These are phyloP conservation scores for Solanum virginianum DNA, from an alignment of 257 asterid species.

Conservation along the genomic window DNA sequence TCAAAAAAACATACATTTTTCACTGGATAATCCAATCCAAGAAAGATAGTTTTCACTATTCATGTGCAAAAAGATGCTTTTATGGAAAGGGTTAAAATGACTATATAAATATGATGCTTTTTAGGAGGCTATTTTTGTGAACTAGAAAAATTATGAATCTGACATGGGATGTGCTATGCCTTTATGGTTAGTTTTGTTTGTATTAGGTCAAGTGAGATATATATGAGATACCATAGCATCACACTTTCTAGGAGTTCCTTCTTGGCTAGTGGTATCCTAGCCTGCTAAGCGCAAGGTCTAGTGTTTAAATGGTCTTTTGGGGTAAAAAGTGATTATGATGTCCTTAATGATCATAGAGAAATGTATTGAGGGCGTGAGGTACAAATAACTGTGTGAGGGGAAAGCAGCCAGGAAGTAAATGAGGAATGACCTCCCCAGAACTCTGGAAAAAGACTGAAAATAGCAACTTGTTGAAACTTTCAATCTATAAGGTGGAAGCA, in stretches of 20 bases:
- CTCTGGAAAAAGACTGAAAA: not conserved
- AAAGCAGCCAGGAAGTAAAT: not conserved
- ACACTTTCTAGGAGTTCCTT: not conserved
- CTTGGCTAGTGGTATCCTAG: not conserved
- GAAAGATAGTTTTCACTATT: not conserved
- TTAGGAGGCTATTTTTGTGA: not conserved
- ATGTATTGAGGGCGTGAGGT: not conserved
- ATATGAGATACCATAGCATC: not conserved
- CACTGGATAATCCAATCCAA: not conserved
- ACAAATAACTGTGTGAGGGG: not conserved
- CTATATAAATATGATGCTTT: not conserved
- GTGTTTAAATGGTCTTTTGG: not conserved
- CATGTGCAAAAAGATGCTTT: not conserved
- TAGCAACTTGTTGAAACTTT: not conserved
- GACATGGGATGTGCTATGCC: not conserved
- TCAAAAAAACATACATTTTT: not conserved
- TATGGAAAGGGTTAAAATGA: not conserved
- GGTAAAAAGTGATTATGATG: not conserved
- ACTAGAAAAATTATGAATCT: not conserved
- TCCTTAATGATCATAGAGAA: not conserved
- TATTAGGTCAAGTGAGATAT: not conserved
- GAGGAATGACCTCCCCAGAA: not conserved
- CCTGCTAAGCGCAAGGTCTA: not conserved
- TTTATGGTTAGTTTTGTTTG: not conserved
- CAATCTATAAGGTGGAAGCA: not conserved